Conservation (phyloP, 306 rosid genomes). For the Lagenaria siceraria region DNA sequence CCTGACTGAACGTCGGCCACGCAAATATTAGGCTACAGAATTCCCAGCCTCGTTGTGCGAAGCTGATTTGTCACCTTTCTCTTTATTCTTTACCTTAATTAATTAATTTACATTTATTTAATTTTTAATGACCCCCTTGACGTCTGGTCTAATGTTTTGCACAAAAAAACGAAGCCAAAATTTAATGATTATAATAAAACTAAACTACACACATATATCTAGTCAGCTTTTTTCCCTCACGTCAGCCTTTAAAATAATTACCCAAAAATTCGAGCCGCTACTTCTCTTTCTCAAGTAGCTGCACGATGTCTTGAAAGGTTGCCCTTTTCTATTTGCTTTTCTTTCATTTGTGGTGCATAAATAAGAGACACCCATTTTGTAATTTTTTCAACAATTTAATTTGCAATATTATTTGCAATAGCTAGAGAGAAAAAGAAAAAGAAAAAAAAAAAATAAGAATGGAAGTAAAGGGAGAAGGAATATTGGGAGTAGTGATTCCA, state of each 20-base stretch:
- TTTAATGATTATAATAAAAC: not conserved
- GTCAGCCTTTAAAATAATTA: not conserved
- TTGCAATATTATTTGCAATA: not conserved
- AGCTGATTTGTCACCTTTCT: not conserved
- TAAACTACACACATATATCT: not conserved
- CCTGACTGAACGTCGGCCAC: not conserved
- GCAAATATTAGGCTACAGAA: not conserved
- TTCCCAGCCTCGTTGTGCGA: not conserved
- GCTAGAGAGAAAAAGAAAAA: not conserved
- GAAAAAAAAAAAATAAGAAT: not conserved
- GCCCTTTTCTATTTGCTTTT: not conserved
- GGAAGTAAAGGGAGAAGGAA: conserved; percentile 13
- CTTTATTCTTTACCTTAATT: not conserved
- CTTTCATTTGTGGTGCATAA: not conserved
- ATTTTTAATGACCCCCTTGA: not conserved
- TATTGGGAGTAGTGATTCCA: conserved; percentile 24
- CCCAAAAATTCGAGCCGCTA: conserved; percentile 16
- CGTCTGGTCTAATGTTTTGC: not conserved
- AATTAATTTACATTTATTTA: too few species aligned
- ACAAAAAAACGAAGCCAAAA: not conserved
- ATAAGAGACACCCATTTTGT: not conserved
- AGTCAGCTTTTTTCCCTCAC: not conserved
- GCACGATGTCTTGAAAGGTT: conserved; percentile 19
- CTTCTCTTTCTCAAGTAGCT: conserved; percentile 23
- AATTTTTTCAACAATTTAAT: not conserved